Evolutionary conservation across 2,329 filamentous ascomycete species (phyloP), one percentile per base, ranked within the genome.

Genomic region (Monosporascus sp.): DNA sequence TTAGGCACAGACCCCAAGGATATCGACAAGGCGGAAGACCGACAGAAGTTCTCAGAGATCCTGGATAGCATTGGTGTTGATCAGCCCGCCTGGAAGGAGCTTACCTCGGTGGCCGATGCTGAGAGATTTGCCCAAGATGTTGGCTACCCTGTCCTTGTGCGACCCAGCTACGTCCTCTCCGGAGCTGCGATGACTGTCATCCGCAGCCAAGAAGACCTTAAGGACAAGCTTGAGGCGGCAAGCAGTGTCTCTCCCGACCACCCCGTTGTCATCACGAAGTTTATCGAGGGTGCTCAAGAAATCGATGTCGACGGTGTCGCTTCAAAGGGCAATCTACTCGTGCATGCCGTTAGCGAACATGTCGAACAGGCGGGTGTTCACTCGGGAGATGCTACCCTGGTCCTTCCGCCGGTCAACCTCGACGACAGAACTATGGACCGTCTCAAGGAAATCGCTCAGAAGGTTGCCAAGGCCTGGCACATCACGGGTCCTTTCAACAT

Each of bases 401-500:
- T 99, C 45, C 85, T 99, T 1, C 94, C 94, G 20, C 94, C 94
- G 5, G 85, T 79, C 58, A 88, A 82, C 69, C 84, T 97, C 24
- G 89, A 96, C 59, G 78, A 87, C 62, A 75, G 74, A 54, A 88
- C 87, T 60, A 88, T 96, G 82, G 83, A 82, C 60, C 90, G 94
- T 56, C 83, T 96, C 67, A 97, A 97, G 84, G 90, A 90, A 63
- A 97, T 99, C 64, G 93, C 94, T 17, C 75, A 92, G 73, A 97
- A 96, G 82, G 92, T 99, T 50, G 94, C 94, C 61, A 89, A 94
- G 75, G 94, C 94, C 48, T 97, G 93, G 90, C 91, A 82, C 67
- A 97, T 97, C 72, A 97, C 91, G 20, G 94, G 94, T 52, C 94
- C 94, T 54, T 99, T 97, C 85, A 99, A 99, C 82, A 97, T 99